These are phyloP conservation scores for Trametes versicolor DNA, from an alignment of 1,284 basidiomycete species.

Conservation along the genomic window DNA sequence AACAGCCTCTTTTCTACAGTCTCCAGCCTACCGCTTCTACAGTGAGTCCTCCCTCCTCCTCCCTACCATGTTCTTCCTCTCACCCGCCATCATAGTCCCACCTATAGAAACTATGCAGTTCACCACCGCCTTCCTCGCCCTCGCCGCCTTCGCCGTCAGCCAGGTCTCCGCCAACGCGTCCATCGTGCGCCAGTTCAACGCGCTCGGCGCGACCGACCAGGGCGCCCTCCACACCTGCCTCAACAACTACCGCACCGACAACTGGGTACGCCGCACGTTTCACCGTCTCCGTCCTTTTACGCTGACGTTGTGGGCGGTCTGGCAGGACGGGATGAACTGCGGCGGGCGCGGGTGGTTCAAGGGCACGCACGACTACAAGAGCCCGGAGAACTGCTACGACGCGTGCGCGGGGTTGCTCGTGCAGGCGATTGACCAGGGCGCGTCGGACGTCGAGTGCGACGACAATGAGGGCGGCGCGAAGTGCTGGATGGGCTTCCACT, in stretches of 20 bases:
- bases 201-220: constrained; percentile 15
- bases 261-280: constrained; percentile 6
- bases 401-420: constrained; percentile 15
- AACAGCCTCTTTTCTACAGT: background rate
- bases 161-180: constrained; percentile 15
- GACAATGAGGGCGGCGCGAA: constrained; percentile 13
- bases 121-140: constrained; percentile 13
- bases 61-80: background rate
- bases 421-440: constrained; percentile 12
- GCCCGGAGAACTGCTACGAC: constrained; percentile 20
- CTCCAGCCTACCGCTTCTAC: background rate
- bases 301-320: background rate
- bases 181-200: constrained; percentile 9
- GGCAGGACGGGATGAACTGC: constrained; percentile 11
- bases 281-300: background rate
- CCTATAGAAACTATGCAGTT: constrained; percentile 7
- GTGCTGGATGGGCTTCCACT: constrained; percentile 24
- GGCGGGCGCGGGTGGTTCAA: constrained; percentile 23
- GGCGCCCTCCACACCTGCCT: constrained; percentile 14
- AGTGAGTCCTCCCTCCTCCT: background rate
- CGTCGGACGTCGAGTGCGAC: constrained; percentile 23
- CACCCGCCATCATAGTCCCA: background rate
- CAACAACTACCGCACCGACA: constrained; percentile 19
- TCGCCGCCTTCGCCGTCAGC: constrained; percentile 13
- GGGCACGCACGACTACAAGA: constrained; percentile 16